Conservation (phyloP, 768 basidiomycete genomes). For the Auricularia auricula-judae region DNA sequence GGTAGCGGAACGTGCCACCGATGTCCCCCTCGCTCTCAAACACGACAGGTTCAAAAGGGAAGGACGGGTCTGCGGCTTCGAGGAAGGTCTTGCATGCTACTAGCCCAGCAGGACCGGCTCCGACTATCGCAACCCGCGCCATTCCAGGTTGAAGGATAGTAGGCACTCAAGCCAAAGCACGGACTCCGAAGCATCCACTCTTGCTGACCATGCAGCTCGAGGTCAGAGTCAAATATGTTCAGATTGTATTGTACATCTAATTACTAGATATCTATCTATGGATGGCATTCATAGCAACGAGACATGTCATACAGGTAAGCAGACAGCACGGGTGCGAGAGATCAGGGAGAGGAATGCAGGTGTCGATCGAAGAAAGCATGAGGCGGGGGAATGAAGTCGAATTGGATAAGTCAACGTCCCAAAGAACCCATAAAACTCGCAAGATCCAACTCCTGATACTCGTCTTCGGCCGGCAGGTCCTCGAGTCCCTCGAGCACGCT, state of each 20-base stretch:
- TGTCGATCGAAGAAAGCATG: too few relatives aligned
- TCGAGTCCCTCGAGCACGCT: conserved; percentile 82
- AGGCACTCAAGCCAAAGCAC: too few relatives aligned
- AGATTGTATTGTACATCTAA: too few relatives aligned
- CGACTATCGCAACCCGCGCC: conserved; percentile 17
- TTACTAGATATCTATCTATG: too few relatives aligned
- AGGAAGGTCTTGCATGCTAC: conserved; percentile 39
- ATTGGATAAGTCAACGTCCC: conserved; percentile 23
- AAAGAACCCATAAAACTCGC: conserved; percentile 84
- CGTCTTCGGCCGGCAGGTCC: conserved; percentile 84
- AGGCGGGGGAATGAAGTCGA: conserved; percentile 6
- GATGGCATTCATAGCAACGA: too few relatives aligned
- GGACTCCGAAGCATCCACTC: too few relatives aligned
- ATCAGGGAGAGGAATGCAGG: too few relatives aligned
- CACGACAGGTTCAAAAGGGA: conserved; percentile 37
- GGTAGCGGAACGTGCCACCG: conserved; percentile 42
- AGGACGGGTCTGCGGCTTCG: conserved; percentile 25
- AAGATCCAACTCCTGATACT: conserved; percentile 81
- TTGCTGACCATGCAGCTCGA: too few relatives aligned
- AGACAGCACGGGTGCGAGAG: too few relatives aligned
- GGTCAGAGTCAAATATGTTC: too few relatives aligned
- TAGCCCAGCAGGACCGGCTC: conserved; percentile 40
- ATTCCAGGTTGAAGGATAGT: too few relatives aligned
- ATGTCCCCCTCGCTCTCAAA: conserved; percentile 37
- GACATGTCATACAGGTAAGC: too few relatives aligned